These are phyloP conservation scores for Acanthamoeba sp. DNA, from an alignment of 208 protist species.

Conservation along the genomic window DNA sequence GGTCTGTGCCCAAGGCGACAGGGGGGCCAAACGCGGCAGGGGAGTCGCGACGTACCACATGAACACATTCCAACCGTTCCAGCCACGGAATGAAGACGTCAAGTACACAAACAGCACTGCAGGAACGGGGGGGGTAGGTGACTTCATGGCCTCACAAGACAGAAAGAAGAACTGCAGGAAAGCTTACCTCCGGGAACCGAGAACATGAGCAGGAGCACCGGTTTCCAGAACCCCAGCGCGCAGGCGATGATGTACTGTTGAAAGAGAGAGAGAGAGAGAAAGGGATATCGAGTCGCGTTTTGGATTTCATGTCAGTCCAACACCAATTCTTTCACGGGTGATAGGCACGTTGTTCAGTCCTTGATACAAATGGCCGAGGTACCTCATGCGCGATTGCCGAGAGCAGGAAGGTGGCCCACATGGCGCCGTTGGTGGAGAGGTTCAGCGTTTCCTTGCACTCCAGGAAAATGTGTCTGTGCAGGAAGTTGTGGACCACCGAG, in stretches of 20 bases:
- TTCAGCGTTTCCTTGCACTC: slow-evolving; percentile 42
- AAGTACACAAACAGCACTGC: slow-evolving; percentile 52
- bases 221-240: slow-evolving; percentile 57
- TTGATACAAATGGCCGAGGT: neutral
- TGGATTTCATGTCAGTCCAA: no score
- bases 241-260: slow-evolving; percentile 65
- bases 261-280: no score
- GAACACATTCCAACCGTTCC: slow-evolving; percentile 64
- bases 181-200: slow-evolving; percentile 32
- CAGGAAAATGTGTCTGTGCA: slow-evolving; percentile 40
- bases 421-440: slow-evolving; percentile 35
- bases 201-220: slow-evolving; percentile 58
- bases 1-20: no score
- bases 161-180: neutral
- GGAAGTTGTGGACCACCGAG: slow-evolving; percentile 61
- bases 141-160: no score
- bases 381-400: slow-evolving; percentile 66
- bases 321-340: no score
- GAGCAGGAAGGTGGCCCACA: slow-evolving; percentile 66
- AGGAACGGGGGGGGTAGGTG: neutral
- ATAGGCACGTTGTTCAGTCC: no score
- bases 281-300: no score
- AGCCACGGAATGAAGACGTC: slow-evolving; percentile 25
- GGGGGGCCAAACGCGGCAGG: neutral
- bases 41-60: slow-evolving; percentile 34